Evolutionary conservation across 1,139 yeast genomes (phyloP).

Genomic region (Blastobotrys petasosporus): DNA sequence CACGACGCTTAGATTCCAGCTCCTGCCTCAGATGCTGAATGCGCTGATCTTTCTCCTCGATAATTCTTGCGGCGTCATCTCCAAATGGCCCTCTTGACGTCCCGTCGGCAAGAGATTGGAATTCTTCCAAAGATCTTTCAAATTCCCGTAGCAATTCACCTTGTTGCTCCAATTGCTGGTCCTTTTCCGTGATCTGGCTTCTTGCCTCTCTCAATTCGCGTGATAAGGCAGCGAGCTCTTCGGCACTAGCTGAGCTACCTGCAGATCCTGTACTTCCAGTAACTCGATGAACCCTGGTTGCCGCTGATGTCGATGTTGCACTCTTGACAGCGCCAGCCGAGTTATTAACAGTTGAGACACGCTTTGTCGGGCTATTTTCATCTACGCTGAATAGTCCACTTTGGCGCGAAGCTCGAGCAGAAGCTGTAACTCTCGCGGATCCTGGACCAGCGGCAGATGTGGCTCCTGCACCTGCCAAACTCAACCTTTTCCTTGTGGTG

Average conservation of each 20-base stretch:
- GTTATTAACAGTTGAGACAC: background rate
- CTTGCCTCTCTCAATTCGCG: conserved; percentile 20
- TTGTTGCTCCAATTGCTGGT: conserved; percentile 27
- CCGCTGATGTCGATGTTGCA: background rate
- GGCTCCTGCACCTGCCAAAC: conserved; percentile 3
- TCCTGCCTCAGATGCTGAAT: conserved; percentile 25
- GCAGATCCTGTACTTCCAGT: conserved; percentile 3
- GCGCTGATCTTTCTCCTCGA: conserved; percentile 28
- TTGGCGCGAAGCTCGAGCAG: background rate
- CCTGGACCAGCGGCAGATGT: background rate
- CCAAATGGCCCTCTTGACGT: background rate
- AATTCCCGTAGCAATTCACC: conserved; percentile 26
- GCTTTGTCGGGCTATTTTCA: conserved; percentile 7
- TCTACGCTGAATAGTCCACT: background rate
- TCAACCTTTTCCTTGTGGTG: background rate
- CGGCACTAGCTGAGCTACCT: conserved; percentile 1
- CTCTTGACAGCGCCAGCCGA: too few relatives aligned
- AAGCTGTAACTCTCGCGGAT: background rate
- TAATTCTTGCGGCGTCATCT: conserved; percentile 4
- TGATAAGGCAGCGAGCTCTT: conserved; percentile 16
- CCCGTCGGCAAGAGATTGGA: conserved; percentile 22
- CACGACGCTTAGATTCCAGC: conserved; percentile 31
- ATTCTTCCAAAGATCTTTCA: conserved; percentile 30
- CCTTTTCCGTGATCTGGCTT: conserved; percentile 20
- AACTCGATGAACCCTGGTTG: background rate